These are phyloP conservation scores for Hypoxylon sp. DNA, from an alignment of 2,329 filamentous ascomycete genomes.

Conservation along the genomic window DNA sequence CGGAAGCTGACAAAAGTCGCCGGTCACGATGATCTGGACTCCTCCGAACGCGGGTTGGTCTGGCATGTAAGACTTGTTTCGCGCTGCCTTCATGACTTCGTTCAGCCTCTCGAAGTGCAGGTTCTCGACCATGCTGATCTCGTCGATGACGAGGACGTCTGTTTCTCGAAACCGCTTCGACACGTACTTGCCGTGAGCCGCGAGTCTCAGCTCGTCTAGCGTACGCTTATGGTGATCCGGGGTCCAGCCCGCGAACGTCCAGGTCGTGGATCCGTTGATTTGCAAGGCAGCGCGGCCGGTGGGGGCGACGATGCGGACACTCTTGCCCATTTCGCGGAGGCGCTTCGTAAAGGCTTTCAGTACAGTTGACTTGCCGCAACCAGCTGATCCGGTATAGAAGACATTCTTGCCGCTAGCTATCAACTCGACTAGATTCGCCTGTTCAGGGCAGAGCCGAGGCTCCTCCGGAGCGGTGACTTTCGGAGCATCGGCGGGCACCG, in stretches of 20 bases:
- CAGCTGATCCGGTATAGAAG: slow-evolving; percentile 71
- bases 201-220: slow-evolving; percentile 46
- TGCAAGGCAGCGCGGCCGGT: slow-evolving; percentile 67
- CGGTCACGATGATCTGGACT: slow-evolving; percentile 63
- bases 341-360: slow-evolving; percentile 56
- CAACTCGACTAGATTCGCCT: slow-evolving; percentile 57
- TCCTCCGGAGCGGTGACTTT: slow-evolving; percentile 18
- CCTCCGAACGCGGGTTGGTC: slow-evolving; percentile 51
- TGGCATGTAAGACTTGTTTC: slow-evolving; percentile 9
- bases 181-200: slow-evolving; percentile 45
- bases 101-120: slow-evolving; percentile 61
- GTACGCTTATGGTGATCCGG: slow-evolving; percentile 54
- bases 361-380: slow-evolving; percentile 66
- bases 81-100: slow-evolving; percentile 52
- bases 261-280: slow-evolving; percentile 64
- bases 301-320: slow-evolving; percentile 63
- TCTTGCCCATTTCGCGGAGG: slow-evolving; percentile 46
- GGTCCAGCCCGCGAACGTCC: slow-evolving; percentile 65
- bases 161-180: slow-evolving; percentile 51
- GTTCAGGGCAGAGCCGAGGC: slow-evolving; percentile 54
- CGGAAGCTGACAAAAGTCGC: slow-evolving; percentile 68
- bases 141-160: slow-evolving; percentile 69
- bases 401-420: slow-evolving; percentile 63
- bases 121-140: slow-evolving; percentile 71
- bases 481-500: not conserved